These are phyloP conservation scores for Lodderomyces pseudojiufengensis DNA, from an alignment of 1,139 yeast genomes.

Conservation along the genomic window DNA sequence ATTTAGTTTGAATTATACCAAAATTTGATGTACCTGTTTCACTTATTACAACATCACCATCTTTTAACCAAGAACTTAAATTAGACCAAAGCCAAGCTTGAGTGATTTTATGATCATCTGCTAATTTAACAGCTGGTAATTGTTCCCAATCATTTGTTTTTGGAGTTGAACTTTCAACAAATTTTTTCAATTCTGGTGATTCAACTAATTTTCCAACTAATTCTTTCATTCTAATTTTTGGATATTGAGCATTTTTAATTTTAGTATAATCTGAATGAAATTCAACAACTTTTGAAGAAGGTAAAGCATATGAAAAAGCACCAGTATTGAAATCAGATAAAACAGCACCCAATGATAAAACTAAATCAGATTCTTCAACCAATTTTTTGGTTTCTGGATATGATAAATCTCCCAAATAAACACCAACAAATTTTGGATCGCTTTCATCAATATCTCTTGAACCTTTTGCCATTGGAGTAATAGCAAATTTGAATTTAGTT, in stretches of 20 bases:
- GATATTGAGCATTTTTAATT: slow-evolving; percentile 32
- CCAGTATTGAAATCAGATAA: slow-evolving; percentile 41
- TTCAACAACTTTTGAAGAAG: slow-evolving; percentile 35
- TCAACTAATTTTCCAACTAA: slow-evolving; percentile 20
- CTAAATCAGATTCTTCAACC: slow-evolving; percentile 30
- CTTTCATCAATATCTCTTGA: slow-evolving; percentile 25
- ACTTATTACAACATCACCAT: slow-evolving; percentile 35
- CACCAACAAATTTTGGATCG: slow-evolving; percentile 27
- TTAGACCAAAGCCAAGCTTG: slow-evolving; percentile 38
- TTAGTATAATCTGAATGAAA: slow-evolving; percentile 40
- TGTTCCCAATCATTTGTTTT: background rate
- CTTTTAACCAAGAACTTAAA: slow-evolving; percentile 30
- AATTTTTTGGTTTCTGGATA: slow-evolving; percentile 28
- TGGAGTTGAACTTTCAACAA: slow-evolving; percentile 17
- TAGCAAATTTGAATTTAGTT: slow-evolving; percentile 28
- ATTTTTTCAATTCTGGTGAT: slow-evolving; percentile 14
- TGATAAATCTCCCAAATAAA: slow-evolving; percentile 32
- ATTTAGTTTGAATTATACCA: slow-evolving; percentile 37
- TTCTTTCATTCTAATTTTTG: slow-evolving; percentile 37
- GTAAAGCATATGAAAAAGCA: slow-evolving; percentile 35
- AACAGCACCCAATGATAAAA: slow-evolving; percentile 34
- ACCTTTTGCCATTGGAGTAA: slow-evolving; percentile 37
- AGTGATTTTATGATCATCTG: slow-evolving; percentile 17
- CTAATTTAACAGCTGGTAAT: slow-evolving; percentile 12
- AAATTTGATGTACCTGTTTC: slow-evolving; percentile 44